Conservation (phyloP, 1,284 basidiomycete genomes). For the Hymenochaete sp. region DNA sequence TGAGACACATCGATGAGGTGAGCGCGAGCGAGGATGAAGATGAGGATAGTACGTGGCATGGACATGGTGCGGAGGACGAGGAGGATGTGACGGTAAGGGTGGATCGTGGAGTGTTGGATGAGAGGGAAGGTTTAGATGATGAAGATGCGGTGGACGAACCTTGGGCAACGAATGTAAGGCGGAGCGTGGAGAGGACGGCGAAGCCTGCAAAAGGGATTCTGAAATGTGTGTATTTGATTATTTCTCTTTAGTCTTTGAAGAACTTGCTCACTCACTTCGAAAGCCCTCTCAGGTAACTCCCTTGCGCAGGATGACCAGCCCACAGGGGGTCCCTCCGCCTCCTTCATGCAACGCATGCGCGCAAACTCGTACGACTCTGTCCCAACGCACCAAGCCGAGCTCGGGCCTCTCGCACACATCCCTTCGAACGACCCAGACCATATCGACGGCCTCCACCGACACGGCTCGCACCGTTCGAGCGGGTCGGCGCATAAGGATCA, state of each 20-base stretch:
- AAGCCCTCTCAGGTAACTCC: conserved; percentile 47
- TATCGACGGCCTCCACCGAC: conserved; percentile 74
- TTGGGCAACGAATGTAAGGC: conserved; percentile 63
- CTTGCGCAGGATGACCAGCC: conserved; percentile 55
- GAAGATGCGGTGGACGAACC: conserved; percentile 55
- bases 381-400: conserved; percentile 40
- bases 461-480: conserved; percentile 41
- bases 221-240: conserved; percentile 59
- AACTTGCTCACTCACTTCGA: conserved; percentile 31
- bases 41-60: conserved; percentile 38
- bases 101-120: conserved; percentile 26
- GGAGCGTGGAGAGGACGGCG: conserved; percentile 55
- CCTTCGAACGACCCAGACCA: conserved; percentile 77
- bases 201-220: conserved; percentile 79
- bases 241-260: conserved; percentile 10
- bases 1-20: conserved; percentile 22
- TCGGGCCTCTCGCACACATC: conserved; percentile 69
- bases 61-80: conserved; percentile 46
- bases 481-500: conserved; percentile 30
- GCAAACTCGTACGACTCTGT: conserved; percentile 75
- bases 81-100: conserved; percentile 71
- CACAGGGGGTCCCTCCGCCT: conserved; percentile 32
- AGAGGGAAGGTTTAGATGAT: conserved; percentile 33
- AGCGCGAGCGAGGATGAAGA: conserved; percentile 60
- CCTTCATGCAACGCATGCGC: conserved; percentile 43